Evolutionary conservation across 345 rosid genomes (phyloP).

Genomic region (Arabis alpina): DNA sequence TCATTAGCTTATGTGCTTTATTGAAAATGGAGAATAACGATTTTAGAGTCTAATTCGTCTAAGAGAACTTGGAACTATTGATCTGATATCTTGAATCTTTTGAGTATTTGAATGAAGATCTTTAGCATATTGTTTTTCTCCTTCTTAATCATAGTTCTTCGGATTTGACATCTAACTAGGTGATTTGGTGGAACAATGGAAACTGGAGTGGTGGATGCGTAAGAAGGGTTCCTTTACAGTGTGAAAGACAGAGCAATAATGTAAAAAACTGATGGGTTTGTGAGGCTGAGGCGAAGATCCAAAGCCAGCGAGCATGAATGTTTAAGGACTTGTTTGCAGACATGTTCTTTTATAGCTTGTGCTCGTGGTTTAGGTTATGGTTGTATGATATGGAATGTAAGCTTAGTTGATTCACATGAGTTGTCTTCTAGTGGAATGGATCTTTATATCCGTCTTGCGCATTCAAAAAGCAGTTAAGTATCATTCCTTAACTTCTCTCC

Average conservation of each 20-base stretch:
- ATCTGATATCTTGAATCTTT: too few species aligned
- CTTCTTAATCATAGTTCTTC: too few species aligned
- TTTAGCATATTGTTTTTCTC: too few species aligned
- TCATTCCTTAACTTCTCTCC: neutral
- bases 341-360: constrained; percentile 60
- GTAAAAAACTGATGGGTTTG: constrained; percentile 50
- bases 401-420: constrained; percentile 48
- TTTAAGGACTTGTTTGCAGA: constrained; percentile 46
- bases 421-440: constrained; percentile 45
- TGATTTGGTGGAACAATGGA: constrained; percentile 52
- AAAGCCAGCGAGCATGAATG: constrained; percentile 47
- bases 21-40: too few species aligned
- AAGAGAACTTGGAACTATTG: too few species aligned
- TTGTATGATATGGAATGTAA: constrained; percentile 57
- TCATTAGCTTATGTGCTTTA: too few species aligned
- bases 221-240: constrained; percentile 46
- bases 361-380: constrained; percentile 51
- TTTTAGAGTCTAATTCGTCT: too few species aligned
- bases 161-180: too few species aligned
- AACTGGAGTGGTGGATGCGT: constrained; percentile 60
- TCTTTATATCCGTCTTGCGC: constrained; percentile 51
- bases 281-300: constrained; percentile 40
- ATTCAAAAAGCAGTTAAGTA: constrained; percentile 52
- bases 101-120: too few species aligned
- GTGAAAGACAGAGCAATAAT: constrained; percentile 41